Conservation (phyloP, 331 rosid species). For the Pyrus hybrid region DNA sequence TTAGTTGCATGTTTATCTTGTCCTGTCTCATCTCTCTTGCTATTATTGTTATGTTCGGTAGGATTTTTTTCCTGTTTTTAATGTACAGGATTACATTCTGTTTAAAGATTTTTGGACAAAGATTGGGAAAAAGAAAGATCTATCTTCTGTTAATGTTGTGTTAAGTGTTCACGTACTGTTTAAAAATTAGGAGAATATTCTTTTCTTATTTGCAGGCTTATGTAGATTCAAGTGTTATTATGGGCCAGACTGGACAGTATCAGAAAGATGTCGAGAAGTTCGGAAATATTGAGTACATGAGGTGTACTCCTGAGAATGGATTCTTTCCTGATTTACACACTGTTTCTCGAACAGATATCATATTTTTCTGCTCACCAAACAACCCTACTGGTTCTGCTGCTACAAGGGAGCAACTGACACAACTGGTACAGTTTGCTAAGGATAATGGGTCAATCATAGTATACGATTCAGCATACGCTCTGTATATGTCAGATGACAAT, state of each 20-base stretch:
- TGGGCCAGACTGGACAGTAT: conserved; percentile 80
- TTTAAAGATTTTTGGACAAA: neutral
- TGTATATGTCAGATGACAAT: conserved; percentile 73
- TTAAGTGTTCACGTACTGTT: neutral
- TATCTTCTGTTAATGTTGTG: neutral
- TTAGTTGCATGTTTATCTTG: neutral
- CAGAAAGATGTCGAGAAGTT: conserved; percentile 57
- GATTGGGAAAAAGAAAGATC: neutral
- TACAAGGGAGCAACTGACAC: conserved; percentile 71
- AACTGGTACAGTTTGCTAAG: conserved; percentile 74
- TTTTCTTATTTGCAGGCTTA: conserved; percentile 54
- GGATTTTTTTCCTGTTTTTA: neutral
- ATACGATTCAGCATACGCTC: conserved; percentile 84
- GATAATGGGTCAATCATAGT: conserved; percentile 79
- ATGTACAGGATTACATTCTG: neutral
- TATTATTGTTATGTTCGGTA: neutral
- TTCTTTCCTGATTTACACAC: conserved; percentile 67
- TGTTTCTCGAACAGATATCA: conserved; percentile 50
- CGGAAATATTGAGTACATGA: conserved; percentile 74
- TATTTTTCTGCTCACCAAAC: conserved; percentile 93
- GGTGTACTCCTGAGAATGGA: conserved; percentile 67
- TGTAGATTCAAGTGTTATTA: conserved; percentile 82
- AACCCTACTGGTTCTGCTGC: conserved; percentile 93
- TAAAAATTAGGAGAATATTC: neutral
- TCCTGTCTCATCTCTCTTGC: neutral